These are phyloP conservation scores for Akanthomyces uredinophilus DNA, from an alignment of 2,329 filamentous ascomycete species.

Conservation along the genomic window DNA sequence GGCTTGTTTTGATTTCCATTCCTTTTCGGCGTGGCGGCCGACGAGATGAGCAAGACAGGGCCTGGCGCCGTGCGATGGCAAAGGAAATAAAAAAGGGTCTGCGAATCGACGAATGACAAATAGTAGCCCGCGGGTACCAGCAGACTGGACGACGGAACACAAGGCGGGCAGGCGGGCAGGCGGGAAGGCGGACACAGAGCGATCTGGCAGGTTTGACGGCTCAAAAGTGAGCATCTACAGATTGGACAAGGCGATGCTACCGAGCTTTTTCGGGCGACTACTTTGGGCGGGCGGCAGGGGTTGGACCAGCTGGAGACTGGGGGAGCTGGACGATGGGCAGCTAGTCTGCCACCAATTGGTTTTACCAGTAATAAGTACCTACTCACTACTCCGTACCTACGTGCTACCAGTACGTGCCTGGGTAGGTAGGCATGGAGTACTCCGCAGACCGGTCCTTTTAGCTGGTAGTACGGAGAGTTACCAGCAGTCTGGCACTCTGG, in stretches of 20 bases:
- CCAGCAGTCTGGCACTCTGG: no score
- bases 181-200: no score
- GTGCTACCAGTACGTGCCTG: no score
- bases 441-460: no score
- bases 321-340: no score
- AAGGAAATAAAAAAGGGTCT: background rate
- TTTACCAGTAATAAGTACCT: no score
- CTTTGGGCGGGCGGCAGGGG: background rate
- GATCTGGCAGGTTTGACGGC: no score
- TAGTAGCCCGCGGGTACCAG: background rate
- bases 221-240: background rate
- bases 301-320: background rate
- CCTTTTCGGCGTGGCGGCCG: slow-evolving; percentile 11
- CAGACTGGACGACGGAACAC: background rate
- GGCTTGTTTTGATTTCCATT: slow-evolving; percentile 5
- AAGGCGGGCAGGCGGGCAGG: no score
- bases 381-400: no score
- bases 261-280: background rate
- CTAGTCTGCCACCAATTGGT: no score
- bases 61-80: background rate
- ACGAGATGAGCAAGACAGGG: slow-evolving; percentile 14
- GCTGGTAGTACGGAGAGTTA: no score
- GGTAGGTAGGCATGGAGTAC: no score
- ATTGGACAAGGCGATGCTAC: background rate
- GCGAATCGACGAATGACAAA: background rate